Base-by-base conservation (phyloP, 768 basidiomycete species). In the Boletus sp. region DNA sequence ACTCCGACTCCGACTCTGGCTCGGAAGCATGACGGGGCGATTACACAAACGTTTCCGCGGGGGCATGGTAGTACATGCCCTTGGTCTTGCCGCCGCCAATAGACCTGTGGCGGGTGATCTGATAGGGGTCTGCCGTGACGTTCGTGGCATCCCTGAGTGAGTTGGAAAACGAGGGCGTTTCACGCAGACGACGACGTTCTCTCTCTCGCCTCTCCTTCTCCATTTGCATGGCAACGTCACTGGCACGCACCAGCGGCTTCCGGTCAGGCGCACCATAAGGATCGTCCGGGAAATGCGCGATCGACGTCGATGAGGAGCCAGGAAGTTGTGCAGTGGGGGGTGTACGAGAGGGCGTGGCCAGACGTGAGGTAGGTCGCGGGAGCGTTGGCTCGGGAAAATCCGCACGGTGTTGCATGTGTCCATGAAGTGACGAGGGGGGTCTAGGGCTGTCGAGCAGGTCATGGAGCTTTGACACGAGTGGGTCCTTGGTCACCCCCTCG, bases 221-320 rank as follows among this genome's bases (percentile, higher is more conserved):
- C 25, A 81, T 62, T 15, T 77, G 80, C 71, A 77, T 75, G 5
- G 82, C 83, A 46, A 75, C 79, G 37, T 75, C 75, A 53, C 81
- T 83, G 10, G 83, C 83, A 48, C 75, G 75, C 23, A 79, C 80
- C 27, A 78, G 46, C 35, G 67, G 67, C 44, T 65, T 65, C 33
- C 65, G 55, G 23, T 66, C 64, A 1, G 51, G 29, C 27, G 29
- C 49, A 17, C 43, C 17, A 39, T 42, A 7, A 2, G 35, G 37
- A 4, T 67, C 64, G 1, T 66, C 61, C 5, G 57, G 38, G 29
- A 61, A 42, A 13, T 57, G 62, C 25, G 46, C 47, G 0, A 60
- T 7, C n/a, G 46, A 53, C 13, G 64, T 59, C 44, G 60, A 61
- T 27, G 63, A 64, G 27, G 61, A 59, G 5, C 61, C 58, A 4